Evolutionary conservation across 2,329 filamentous ascomycete genomes (phyloP), one percentile per base, ranked within the genome.

Genomic region (Chaetomiaceae sp.): DNA sequence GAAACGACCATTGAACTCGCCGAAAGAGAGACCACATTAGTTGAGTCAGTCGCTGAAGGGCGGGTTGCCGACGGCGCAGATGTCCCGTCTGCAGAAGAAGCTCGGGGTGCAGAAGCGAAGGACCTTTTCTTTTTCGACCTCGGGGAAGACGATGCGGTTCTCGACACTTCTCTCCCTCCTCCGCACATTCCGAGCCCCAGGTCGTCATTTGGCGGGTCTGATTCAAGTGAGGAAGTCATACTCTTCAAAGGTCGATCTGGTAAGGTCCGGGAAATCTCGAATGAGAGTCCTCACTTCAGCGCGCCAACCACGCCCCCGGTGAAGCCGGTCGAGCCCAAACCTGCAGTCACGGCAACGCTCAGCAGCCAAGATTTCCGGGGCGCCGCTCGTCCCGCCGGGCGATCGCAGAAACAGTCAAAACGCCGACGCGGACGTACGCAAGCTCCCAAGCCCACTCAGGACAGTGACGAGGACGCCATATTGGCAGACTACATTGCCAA

Each of bases 171-270:
- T 26, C 37, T 39, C 10, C 38, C 45, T 12, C 53, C 45, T 1
- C 44, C 54, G 5, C 34, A 47, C 2, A 50, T 60, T 8, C 51
- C 54, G 14, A 45, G 42, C 33, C 53, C 38, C 26, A 52, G 45
- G 11, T 49, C 55, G 2, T 56, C 62, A 6, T 53, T 55, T 27
- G 50, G 53, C 4, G 56, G 50, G 5, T 59, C 55, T 0, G 73
- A 79, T 52, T 86, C 84, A 0, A 85, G 83, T 57, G 85, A 86
- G 38, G 87, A 95, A 53, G 69, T 88, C 5, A 80, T 89, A 38
- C 58, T 87, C 0, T 88, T 86, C 60, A 75, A 70, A 60, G 61
- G 58, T 47, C 54, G 57, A 62, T 51, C 44, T 18, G 33, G 26
- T 4, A 44, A 44, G 30, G 45, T 45, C 38, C 56, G 48, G 10